phyloP scores from a whole-genome alignment of 2,329 filamentous ascomycete genomes.

The Colletotrichum limetticola region DNA sequence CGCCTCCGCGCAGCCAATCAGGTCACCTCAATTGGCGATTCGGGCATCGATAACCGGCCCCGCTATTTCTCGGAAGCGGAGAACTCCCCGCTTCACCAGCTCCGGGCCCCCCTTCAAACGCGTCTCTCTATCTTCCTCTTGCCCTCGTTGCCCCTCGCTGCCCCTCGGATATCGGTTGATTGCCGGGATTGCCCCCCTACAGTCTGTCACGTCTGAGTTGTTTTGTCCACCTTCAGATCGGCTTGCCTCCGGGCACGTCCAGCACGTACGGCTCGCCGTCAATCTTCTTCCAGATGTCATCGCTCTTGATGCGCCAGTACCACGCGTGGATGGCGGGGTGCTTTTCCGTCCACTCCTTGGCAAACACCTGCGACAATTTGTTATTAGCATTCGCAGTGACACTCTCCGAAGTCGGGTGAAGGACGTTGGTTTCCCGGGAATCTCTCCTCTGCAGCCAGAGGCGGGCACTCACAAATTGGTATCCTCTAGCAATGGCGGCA shows the following conservation, averaged over 20 bases:
- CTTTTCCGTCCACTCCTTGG: conserved; percentile 23
- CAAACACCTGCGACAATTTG: conserved; percentile 2
- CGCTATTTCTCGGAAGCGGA: conserved; percentile 12
- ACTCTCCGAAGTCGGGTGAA: not conserved
- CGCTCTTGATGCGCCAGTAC: conserved; percentile 29
- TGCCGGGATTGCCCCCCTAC: not conserved
- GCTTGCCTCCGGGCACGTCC: conserved; percentile 26
- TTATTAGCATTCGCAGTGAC: not conserved
- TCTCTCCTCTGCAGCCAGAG: not conserved
- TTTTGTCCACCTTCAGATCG: conserved; percentile 8
- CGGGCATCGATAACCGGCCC: conserved; percentile 8
- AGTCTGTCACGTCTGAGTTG: not conserved
- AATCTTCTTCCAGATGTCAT: conserved; percentile 27
- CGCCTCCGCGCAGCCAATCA: not conserved
- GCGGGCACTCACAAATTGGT: conserved; percentile 19
- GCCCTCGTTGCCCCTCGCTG: no score
- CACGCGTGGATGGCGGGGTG: conserved; percentile 18
- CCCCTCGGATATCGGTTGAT: not conserved
- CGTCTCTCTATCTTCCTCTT: not conserved
- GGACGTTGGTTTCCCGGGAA: not conserved
- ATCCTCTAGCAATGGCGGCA: conserved; percentile 18
- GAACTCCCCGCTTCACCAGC: conserved; percentile 6
- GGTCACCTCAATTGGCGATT: not conserved
- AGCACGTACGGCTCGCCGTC: conserved; percentile 23
- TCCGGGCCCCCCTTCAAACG: not conserved